Percentiles rank a stretch among this genome's conserved stretches.
These are phyloP conservation scores for Lippia alba DNA, from an alignment of 305 asterid genomes.

Conservation along the genomic window DNA sequence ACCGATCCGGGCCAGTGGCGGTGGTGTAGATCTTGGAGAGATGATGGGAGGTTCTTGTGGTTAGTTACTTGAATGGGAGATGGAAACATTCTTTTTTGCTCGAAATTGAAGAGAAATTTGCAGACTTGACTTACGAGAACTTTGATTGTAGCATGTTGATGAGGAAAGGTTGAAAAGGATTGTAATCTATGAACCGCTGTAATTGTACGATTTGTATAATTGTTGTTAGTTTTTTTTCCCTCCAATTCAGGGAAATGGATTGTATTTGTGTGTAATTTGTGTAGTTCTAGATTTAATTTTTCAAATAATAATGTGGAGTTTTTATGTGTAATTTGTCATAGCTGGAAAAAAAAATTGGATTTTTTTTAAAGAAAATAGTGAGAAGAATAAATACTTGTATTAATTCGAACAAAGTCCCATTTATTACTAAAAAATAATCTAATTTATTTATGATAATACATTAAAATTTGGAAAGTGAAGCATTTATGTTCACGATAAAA, in stretches of 20 bases:
- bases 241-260: conserved; percentile 8
- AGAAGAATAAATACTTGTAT: too few species aligned
- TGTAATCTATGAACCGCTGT: background rate
- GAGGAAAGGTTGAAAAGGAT: background rate
- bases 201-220: conserved; percentile 22
- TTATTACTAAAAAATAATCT: too few species aligned
- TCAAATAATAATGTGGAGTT: background rate
- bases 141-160: conserved; percentile 15
- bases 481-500: too few species aligned
- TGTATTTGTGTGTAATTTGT: too few species aligned
- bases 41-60: too few species aligned
- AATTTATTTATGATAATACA: too few species aligned
- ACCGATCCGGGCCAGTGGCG: conserved; percentile 46
- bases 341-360: background rate
- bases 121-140: background rate
- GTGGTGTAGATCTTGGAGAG: conserved; percentile 40
- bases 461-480: too few species aligned
- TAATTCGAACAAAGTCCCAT: too few species aligned
- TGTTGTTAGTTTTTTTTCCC: background rate
- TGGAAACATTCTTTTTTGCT: background rate
- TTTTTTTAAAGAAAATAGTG: too few species aligned
- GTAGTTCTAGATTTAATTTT: too few species aligned
- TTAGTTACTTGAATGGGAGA: background rate
- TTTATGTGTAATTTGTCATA: conserved; percentile 9
- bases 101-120: conserved; percentile 10